Base-by-base conservation (phyloP, 257 asterid genomes). In the Solanum sitiens region DNA sequence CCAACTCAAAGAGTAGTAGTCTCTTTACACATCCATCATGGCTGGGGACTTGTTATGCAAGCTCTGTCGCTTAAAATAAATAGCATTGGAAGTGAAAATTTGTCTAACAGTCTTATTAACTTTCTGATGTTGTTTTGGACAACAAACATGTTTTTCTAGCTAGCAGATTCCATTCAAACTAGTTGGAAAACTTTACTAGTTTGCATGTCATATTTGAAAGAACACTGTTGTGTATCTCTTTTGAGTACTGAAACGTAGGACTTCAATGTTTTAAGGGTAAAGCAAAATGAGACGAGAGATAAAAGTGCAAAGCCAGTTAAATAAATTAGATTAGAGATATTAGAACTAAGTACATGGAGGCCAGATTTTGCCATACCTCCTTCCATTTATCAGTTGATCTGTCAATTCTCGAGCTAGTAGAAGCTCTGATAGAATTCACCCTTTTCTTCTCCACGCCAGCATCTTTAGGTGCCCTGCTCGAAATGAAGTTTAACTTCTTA, bases 361-460 rank as follows among this genome's bases (percentile, higher is more conserved):
- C 2, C 8, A 80, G 44, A 80, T 80, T 30, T 80, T 6, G 27
- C 1, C 18, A 67, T 92, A 97, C 99, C 98, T 95, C 98, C 85
- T 92, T 92, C 88, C 94, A 93, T 89, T 91, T 94, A 88, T 92
- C 98, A 35, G 91, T 90, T 88, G 86, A 92, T 50, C 93, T 95
- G 33, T 94, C 95, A 88, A 86, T 89, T 90, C 83, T 92, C 87
- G 82, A 90, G 92, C 89, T 90, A 87, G 91, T 61, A 50, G 92
- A 87, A 5, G 94, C 90, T 25, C 95, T 93, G 32, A 74, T 37
- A 37, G 89, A 74, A 75, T 42, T 65, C 8, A 86, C 74, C 18
- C 53, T 89, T 89, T 86, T 94, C 88, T 88, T 91, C 77, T 90
- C 89, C 56, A 42, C 45, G 32, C 88, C 88, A 40, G 92, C 86